Percentiles rank a stretch among this genome's conserved stretches.
Evolutionary conservation across 1,139 yeast genomes (phyloP).

Genomic region (Candida glucosophila): DNA sequence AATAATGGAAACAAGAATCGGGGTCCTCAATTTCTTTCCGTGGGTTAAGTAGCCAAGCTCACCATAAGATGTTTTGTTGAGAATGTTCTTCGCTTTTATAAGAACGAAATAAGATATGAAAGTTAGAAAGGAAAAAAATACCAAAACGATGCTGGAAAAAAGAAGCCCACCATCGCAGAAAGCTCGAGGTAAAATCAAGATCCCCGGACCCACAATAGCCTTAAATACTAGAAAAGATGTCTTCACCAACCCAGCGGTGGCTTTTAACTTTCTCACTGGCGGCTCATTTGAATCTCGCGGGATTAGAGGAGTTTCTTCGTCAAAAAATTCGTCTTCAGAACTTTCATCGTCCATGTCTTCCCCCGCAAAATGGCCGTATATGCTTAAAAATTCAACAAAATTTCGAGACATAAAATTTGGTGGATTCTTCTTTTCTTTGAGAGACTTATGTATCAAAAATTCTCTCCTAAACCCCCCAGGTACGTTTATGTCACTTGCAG

Average conservation of each 20-base stretch:
- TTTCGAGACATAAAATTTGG: slow-evolving; percentile 53
- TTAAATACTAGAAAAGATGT: slow-evolving; percentile 63
- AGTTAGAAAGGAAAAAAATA: slow-evolving; percentile 56
- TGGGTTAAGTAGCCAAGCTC: slow-evolving; percentile 60
- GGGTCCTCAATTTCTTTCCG: slow-evolving; percentile 51
- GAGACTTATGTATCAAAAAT: slow-evolving; percentile 23
- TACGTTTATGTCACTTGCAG: slow-evolving; percentile 60
- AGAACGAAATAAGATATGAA: slow-evolving; percentile 63
- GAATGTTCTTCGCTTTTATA: slow-evolving; percentile 46
- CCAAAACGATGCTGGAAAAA: slow-evolving; percentile 45
- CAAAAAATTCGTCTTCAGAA: slow-evolving; percentile 30
- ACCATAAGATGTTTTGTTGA: slow-evolving; percentile 63
- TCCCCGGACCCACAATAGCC: slow-evolving; percentile 76
- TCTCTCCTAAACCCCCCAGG: slow-evolving; percentile 80
- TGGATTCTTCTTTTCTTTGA: slow-evolving; percentile 16
- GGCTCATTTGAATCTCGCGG: slow-evolving; percentile 6
- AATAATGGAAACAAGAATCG: slow-evolving; percentile 54
- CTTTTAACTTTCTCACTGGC: slow-evolving; percentile 17
- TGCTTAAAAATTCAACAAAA: slow-evolving; percentile 63
- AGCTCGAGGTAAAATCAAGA: slow-evolving; percentile 64
- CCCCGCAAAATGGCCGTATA: slow-evolving; percentile 81
- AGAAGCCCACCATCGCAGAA: slow-evolving; percentile 65
- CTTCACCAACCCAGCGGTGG: slow-evolving; percentile 54
- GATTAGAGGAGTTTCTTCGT: slow-evolving; percentile 46
- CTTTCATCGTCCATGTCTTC: slow-evolving; percentile 71